Conservation (phyloP, 106 monocot genomes). For the Platanthera guangdongensis region DNA sequence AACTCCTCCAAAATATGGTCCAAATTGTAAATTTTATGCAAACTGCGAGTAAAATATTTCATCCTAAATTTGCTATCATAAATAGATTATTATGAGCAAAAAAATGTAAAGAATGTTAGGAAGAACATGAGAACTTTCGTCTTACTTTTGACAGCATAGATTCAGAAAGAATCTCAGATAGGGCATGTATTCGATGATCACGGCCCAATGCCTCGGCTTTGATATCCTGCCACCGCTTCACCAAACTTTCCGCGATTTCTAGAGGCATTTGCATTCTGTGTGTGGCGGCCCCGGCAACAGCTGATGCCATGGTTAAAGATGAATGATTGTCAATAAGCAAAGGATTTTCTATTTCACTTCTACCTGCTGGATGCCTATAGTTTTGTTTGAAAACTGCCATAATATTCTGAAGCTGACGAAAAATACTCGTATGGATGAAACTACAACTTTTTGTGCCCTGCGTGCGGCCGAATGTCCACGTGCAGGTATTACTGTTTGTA, state of each 20-base stretch:
- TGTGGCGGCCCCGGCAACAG: conserved; percentile 11
- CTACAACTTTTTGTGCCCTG: conserved; percentile 7
- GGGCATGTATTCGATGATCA: conserved; percentile 41
- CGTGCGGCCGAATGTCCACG: conserved; percentile 9
- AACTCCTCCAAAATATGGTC: too few species aligned
- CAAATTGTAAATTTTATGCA: too few species aligned
- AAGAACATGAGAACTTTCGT: neutral
- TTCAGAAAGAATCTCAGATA: conserved; percentile 72
- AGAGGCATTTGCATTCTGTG: conserved; percentile 43
- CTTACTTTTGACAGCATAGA: conserved; percentile 83
- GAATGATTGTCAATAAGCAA: conserved; percentile 23
- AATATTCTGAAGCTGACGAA: conserved; percentile 28
- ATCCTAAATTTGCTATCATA: too few species aligned
- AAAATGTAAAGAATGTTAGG: neutral
- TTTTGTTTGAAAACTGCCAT: conserved; percentile 20
- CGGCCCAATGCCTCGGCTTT: conserved; percentile 88
- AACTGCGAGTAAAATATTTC: too few species aligned
- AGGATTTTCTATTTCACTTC: conserved; percentile 9
- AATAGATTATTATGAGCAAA: too few species aligned
- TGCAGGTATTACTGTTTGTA: conserved; percentile 9
- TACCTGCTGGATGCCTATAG: conserved; percentile 20
- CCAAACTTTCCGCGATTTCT: conserved; percentile 75
- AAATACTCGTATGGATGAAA: conserved; percentile 14
- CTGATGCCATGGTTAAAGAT: conserved; percentile 14
- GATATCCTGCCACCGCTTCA: conserved; percentile 76